Base-by-base conservation (phyloP, 768 basidiomycete genomes). In the Termitomyces sp. region DNA sequence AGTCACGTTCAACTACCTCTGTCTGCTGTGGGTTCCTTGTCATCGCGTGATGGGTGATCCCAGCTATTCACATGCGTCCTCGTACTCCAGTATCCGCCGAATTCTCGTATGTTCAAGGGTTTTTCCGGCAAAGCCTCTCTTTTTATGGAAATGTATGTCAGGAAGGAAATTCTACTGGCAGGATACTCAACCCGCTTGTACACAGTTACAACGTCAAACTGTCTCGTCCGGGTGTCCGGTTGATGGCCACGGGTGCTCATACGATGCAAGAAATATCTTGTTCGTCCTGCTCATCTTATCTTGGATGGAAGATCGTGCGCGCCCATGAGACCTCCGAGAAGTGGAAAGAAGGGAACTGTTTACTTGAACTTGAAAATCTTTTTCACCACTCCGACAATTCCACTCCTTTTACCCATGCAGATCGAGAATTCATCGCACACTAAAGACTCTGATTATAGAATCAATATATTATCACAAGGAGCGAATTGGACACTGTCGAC, bases 171-270 rank as follows among this genome's bases (percentile, higher is more conserved):
- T 45, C 24, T 19, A 7, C 9, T 30, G 4, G n/a, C 35, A n/a
- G 12, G 22, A 35, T 44, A 46, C 51, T 48, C 32, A 21, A 48
- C 45, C 46, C 42, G 53, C 51, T 26, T 37, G 12, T 57, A 37
- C 35, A 37, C 17, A 83, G 82, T 47, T 76, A 77, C 54, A 80
- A 83, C 65, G 71, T 80, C 46, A 65, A 65, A 5, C 66, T 77
- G 7, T 70, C 72, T 14, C 68, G 69, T 24, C 75, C 81, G 10
- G 73, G 73, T 32, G 76, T 82, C 24, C 79, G 80, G 54, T 73
- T 86, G 28, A 84, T 86, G 83, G 73, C 71, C 41, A 82, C 83
- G 9, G 83, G 84, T 26, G 83, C 82, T 19, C 82, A 85, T 61
- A 82, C 80, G 14, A 79, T 83, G 72, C 77, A 80, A 64, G 79